Conservation (phyloP, 768 basidiomycete genomes). For the Fomitopsis serialis region DNA sequence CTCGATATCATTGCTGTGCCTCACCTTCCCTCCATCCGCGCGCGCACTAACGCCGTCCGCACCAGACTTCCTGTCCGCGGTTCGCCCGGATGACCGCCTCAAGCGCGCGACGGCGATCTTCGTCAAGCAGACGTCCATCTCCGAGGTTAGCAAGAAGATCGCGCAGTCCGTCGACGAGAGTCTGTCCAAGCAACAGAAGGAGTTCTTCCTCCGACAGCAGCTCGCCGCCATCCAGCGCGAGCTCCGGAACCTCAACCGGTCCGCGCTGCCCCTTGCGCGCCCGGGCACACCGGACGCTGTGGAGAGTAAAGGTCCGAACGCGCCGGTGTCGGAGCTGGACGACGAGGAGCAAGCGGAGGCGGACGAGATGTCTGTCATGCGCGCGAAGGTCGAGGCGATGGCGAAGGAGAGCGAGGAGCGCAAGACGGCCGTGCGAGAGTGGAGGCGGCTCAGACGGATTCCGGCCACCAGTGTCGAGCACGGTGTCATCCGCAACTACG, state of each 20-base stretch:
- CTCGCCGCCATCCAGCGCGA: constrained; percentile 77
- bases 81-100: constrained; percentile 57
- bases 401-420: constrained; percentile 71
- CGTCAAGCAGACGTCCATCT: constrained; percentile 69
- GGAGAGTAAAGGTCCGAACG: neutral
- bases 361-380: constrained; percentile 72
- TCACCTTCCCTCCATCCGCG: neutral
- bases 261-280: constrained; percentile 10
- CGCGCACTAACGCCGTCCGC: neutral
- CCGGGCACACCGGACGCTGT: constrained; percentile 1
- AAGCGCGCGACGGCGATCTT: constrained; percentile 66
- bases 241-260: constrained; percentile 49
- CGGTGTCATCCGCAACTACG: constrained; percentile 82
- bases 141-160: constrained; percentile 78
- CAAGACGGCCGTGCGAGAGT: constrained; percentile 78
- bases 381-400: constrained; percentile 70
- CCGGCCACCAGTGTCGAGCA: constrained; percentile 88
- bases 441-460: constrained; percentile 80
- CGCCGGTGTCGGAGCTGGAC: constrained; percentile 48
- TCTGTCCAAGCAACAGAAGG: constrained; percentile 85
- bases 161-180: constrained; percentile 76
- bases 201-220: constrained; percentile 81
- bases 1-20: no score
- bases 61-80: constrained; percentile 56
- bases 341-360: constrained; percentile 79